These are phyloP conservation scores for Aspergillus sclerotiicarbonarius DNA, from an alignment of 495 filamentous ascomycete species.

Conservation along the genomic window DNA sequence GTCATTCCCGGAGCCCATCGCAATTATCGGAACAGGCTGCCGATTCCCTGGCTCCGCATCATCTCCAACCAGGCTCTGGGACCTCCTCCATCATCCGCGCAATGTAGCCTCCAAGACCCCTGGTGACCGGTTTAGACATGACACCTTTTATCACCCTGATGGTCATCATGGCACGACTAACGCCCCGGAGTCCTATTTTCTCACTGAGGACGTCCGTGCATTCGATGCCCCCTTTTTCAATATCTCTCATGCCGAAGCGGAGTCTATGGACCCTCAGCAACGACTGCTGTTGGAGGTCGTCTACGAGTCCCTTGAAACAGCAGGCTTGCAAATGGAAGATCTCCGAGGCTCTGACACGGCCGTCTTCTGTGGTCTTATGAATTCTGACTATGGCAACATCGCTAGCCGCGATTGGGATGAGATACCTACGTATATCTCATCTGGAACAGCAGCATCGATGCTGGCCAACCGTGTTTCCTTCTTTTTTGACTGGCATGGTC, in stretches of 20 bases:
- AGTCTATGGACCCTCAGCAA: constrained; percentile 46
- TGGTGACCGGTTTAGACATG: constrained; percentile 30
- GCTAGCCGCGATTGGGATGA: neutral
- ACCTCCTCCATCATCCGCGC: constrained; percentile 27
- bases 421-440: neutral
- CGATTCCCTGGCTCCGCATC: constrained; percentile 25
- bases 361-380: constrained; percentile 43
- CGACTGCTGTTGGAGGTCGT: constrained; percentile 55
- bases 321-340: constrained; percentile 20
- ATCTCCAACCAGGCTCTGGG: constrained; percentile 28
- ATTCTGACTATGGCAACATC: constrained; percentile 37
- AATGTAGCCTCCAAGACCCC: constrained; percentile 21
- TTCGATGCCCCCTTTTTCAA: constrained; percentile 37
- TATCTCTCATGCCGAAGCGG: neutral
- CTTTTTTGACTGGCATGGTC: constrained; percentile 9
- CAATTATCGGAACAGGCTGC: constrained; percentile 34
- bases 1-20: constrained; percentile 26
- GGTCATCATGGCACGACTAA: constrained; percentile 21
- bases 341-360: constrained; percentile 42
- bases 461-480: neutral
- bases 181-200: constrained; percentile 34
- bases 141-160: constrained; percentile 28
- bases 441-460: neutral
- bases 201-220: constrained; percentile 34
- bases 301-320: constrained; percentile 29